Evolutionary conservation across 352 stramenopile genomes (phyloP), one percentile per base, ranked within the genome.

Genomic region (Phytophthora pinifolia): DNA sequence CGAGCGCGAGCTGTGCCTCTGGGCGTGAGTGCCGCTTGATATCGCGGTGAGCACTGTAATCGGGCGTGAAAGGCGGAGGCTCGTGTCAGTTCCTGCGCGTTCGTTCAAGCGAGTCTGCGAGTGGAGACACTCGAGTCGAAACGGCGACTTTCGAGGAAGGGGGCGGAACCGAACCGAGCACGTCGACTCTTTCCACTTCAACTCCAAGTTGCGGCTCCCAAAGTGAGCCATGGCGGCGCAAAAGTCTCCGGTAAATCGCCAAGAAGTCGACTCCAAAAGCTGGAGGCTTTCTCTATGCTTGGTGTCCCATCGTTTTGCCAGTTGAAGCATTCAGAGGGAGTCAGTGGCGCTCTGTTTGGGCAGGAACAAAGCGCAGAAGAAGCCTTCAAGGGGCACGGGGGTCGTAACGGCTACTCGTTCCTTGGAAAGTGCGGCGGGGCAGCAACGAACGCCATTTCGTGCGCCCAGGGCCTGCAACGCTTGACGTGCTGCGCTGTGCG

Each of bases 391-490:
- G 42, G 60, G 42, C 60, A 57, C 47, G 15, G 31, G 18, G 39
- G 46, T 54, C 48, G 65, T 67, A 74, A 74, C 65, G 50, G 51
- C 46, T 65, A 2, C 41, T 61, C 47, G 57, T 53, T 71, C 53
- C 46, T 51, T 49, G 45, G 46, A 56, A 67, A 57, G 36, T 55
- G 44, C 33, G 18, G 34, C 44, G 46, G 53, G 58, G 36, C 36
- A 9, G 36, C 42, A 46, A 46, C 34, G 52, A 34, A 58, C 27
- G 54, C 49, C 54, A 67, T 59, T 63, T 61, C 53, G 46, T 52
- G 39, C 18, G 43, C 41, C 12, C 29, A 25, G 29, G 30, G 41
- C 17, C 41, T 20, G 3, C 20, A 25, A 25, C 20, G 20, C 20
- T 1, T 25, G 20, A 25, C 20, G 20, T 25, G 20, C 20, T 25